These are phyloP conservation scores for Globisporangium yorkense DNA, from an alignment of 352 stramenopile species.

Conservation along the genomic window DNA sequence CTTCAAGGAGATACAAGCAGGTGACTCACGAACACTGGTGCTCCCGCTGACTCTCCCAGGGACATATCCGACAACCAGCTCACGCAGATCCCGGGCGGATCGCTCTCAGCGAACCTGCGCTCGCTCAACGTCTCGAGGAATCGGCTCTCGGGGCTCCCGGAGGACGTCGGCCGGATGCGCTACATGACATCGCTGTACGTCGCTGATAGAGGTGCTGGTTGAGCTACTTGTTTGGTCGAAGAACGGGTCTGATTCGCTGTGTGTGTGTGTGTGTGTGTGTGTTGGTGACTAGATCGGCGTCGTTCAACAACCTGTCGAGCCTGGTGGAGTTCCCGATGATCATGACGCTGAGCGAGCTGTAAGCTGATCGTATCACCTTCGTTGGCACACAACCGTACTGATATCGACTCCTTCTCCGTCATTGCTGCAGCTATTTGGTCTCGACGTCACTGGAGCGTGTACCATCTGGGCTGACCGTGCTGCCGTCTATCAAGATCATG, in stretches of 20 bases:
- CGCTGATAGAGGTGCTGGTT: neutral
- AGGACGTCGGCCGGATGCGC: conserved; percentile 9
- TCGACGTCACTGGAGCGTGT: conserved; percentile 4
- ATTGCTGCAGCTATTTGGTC: conserved; percentile 4
- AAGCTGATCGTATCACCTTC: neutral
- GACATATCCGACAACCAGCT: conserved; percentile 11
- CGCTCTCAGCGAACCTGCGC: conserved; percentile 6
- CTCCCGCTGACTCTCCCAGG: neutral
- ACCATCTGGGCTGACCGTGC: conserved; percentile 8
- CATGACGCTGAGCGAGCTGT: conserved; percentile 11
- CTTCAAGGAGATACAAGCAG: neutral
- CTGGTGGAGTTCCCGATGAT: conserved; percentile 9
- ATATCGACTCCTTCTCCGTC: neutral
- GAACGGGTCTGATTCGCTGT: neutral
- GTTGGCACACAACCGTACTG: neutral
- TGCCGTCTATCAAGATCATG: conserved; percentile 15
- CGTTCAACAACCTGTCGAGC: conserved; percentile 8
- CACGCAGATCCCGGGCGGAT: conserved; percentile 2
- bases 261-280: neutral
- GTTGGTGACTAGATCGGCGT: conserved; percentile 6
- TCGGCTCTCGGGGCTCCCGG: conserved; percentile 7
- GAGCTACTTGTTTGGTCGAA: neutral
- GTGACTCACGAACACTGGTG: neutral
- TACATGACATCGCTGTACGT: conserved; percentile 11
- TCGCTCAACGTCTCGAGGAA: conserved; percentile 12